Evolutionary conservation across 805 yeast genomes (phyloP).

Genomic region (Saccharomycopsis fermentans): DNA sequence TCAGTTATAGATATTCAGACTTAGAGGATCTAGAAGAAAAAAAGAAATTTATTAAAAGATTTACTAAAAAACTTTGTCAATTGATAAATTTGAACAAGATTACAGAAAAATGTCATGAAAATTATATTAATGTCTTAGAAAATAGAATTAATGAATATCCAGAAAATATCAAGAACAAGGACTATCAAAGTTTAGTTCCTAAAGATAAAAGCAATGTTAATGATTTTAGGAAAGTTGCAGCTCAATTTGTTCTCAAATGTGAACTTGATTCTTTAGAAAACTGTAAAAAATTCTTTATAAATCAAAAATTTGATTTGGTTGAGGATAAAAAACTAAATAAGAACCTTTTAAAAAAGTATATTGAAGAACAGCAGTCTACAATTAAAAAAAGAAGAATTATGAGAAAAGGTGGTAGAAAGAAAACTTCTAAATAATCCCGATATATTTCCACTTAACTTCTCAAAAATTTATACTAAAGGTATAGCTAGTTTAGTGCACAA

Average conservation of each 20-base stretch:
- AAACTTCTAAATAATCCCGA: background rate
- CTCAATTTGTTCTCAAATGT: constrained; percentile 43
- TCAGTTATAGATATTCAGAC: constrained; percentile 21
- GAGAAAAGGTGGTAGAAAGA: background rate
- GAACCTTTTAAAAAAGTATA: constrained; percentile 39
- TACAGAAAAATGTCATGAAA: constrained; percentile 28
- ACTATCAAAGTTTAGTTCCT: background rate
- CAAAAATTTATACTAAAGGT: too few relatives aligned
- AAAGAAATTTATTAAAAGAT: constrained; percentile 33
- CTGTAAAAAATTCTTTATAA: constrained; percentile 24
- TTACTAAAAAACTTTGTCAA: constrained; percentile 51
- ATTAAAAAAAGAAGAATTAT: constrained; percentile 8
- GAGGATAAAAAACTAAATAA: constrained; percentile 51
- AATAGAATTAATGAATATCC: constrained; percentile 42
- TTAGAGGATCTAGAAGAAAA: constrained; percentile 18
- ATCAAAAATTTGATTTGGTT: constrained; percentile 31
- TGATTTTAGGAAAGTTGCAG: constrained; percentile 33
- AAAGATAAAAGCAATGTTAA: constrained; percentile 13
- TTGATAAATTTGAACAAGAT: constrained; percentile 41
- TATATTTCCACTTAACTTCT: too few relatives aligned
- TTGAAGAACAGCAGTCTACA: background rate
- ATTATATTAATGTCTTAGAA: constrained; percentile 28
- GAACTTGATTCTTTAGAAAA: constrained; percentile 43
- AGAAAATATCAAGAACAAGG: constrained; percentile 1
- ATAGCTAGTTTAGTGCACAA: too few relatives aligned